A percentile compares a stretch with the other conserved stretches of the same genome.
Conservation (phyloP, 805 yeast species). For the Zygosaccharomyces lentus region DNA sequence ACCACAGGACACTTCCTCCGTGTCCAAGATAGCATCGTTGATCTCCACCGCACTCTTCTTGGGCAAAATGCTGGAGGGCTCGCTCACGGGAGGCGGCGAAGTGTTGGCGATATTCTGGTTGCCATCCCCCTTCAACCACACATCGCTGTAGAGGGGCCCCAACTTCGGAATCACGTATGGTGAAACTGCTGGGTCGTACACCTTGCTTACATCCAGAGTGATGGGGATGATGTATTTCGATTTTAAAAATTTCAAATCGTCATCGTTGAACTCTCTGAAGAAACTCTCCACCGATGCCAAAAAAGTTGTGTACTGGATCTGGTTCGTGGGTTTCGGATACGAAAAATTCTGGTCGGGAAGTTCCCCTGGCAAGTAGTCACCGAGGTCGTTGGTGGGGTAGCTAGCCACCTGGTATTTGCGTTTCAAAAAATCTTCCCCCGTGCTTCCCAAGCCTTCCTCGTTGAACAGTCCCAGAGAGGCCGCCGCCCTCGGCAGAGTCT, state of each 20-base stretch:
- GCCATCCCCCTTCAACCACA: slow-evolving; percentile 82
- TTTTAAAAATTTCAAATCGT: slow-evolving; percentile 71
- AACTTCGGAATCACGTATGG: slow-evolving; percentile 82
- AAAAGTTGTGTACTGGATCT: slow-evolving; percentile 87
- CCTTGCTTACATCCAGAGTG: slow-evolving; percentile 31
- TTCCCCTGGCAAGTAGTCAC: slow-evolving; percentile 76
- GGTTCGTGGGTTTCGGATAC: slow-evolving; percentile 77
- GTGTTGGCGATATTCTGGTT: slow-evolving; percentile 39
- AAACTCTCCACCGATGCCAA: slow-evolving; percentile 81
- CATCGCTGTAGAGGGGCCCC: slow-evolving; percentile 76
- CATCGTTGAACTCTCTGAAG: slow-evolving; percentile 71
- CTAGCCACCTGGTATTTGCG: slow-evolving; percentile 81
- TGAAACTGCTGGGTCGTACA: slow-evolving; percentile 61
- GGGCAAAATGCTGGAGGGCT: slow-evolving; percentile 44
- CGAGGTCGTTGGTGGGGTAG: slow-evolving; percentile 76
- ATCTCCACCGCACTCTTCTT: slow-evolving; percentile 53
- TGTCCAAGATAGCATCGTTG: slow-evolving; percentile 58
- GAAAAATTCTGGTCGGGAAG: slow-evolving; percentile 87
- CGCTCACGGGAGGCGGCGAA: slow-evolving; percentile 47
- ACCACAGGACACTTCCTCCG: slow-evolving; percentile 80
- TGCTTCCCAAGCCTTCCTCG: slow-evolving; percentile 58
- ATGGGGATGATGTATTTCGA: slow-evolving; percentile 57
- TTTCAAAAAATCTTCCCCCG: slow-evolving; percentile 71
- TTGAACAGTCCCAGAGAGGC: slow-evolving; percentile 60
- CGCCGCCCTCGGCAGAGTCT: slow-evolving; percentile 63